Evolutionary conservation across 805 yeast species (phyloP), one percentile per base, ranked within the genome.

Genomic region (Priceomyces haplophilus): DNA sequence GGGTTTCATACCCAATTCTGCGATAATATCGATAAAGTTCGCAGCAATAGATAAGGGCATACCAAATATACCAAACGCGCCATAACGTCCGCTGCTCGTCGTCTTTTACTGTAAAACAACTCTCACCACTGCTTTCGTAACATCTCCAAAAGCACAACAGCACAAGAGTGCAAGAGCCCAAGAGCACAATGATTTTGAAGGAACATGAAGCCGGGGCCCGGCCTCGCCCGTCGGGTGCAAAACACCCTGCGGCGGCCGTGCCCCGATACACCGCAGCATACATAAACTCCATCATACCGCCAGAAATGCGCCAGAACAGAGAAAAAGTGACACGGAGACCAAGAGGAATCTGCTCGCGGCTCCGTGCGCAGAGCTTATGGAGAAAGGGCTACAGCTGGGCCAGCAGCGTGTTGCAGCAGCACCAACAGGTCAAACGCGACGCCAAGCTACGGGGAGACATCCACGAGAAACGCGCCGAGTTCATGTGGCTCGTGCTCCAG

Each of bases 401-500:
- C 4, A 34, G 11, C 10, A 34, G n/a, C 20, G 4, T 21, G 7
- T 19, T 36, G 19, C 13, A 7, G 3, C 30, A 38, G 18, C 38
- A 41, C 20, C 34, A 34, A 12, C 35, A 38, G 23, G 34, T 23
- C 16, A 25, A 23, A 38, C 18, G 21, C 13, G 41, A 34, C 4
- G 33, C 30, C n/a, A 34, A 12, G 21, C 21, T 37, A 23, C 10
- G 25, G 18, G 34, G 31, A 12, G 42, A 44, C 3, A 17, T 18
- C 6, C 39, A 37, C 23, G 21, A 15, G 20, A 45, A 45, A 17
- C 30, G 24, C 30, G 34, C 38, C 10, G 43, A 41, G 31, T 45
- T 41, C 17, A 41, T 45, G 16, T 29, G 16, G 6, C 27, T 35
- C n/a, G 48, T 41, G 10, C 38, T 52, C 3, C 36, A 44, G 18